Evolutionary conservation across 1,139 yeast genomes (phyloP).

Genomic region (Saccharomycopsis phalli): DNA sequence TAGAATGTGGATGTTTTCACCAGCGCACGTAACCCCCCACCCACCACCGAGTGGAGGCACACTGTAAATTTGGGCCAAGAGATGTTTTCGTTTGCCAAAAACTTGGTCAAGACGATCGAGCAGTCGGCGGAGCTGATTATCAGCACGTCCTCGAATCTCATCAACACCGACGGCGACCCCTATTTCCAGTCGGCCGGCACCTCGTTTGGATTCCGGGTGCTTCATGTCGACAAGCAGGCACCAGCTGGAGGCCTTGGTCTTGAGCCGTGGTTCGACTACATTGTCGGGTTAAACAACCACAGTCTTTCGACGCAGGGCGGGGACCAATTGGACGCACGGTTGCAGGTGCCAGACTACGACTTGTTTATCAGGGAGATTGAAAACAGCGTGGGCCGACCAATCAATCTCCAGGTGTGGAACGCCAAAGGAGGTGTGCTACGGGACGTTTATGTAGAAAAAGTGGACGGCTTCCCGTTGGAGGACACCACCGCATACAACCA

Average conservation of each 20-base stretch:
- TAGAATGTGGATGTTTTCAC: not conserved
- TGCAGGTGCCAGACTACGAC: constrained; percentile 29
- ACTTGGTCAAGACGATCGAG: constrained; percentile 70
- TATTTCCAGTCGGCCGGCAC: constrained; percentile 43
- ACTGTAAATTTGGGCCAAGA: not conserved
- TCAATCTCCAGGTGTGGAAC: constrained; percentile 71
- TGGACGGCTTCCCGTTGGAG: constrained; percentile 22
- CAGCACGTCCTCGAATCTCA: constrained; percentile 26
- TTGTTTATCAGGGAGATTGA: constrained; percentile 26
- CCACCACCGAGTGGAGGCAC: not conserved
- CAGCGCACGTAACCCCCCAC: not conserved
- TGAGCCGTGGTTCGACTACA: constrained; percentile 82
- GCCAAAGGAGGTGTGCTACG: constrained; percentile 78
- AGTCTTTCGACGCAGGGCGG: constrained; percentile 46
- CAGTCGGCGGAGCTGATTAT: constrained; percentile 33
- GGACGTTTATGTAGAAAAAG: constrained; percentile 39
- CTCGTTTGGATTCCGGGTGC: constrained; percentile 46
- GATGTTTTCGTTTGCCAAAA: constrained; percentile 59
- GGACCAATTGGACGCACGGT: constrained; percentile 21
- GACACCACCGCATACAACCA: constrained; percentile 23
- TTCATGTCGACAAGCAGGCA: constrained; percentile 39
- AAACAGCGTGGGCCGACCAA: constrained; percentile 28
- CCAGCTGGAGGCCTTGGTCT: constrained; percentile 38
- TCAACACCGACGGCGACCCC: constrained; percentile 33
- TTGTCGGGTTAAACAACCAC: constrained; percentile 69